Evolutionary conservation across 225 moss, liverwort and hornwort genomes (phyloP).

Genomic region (Thuidium tamariscinum): DNA sequence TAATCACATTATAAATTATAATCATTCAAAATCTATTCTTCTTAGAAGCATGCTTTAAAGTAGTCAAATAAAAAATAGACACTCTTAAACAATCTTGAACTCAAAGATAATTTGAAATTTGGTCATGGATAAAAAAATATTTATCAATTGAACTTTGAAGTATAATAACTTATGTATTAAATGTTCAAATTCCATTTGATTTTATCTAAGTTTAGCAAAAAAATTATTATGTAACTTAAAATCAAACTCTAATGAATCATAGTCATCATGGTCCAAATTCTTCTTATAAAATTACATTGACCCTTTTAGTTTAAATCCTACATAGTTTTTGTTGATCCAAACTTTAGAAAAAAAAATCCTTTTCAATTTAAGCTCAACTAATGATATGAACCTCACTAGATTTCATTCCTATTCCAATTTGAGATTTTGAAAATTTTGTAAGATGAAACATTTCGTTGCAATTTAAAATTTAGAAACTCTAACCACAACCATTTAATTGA

Average conservation of each 20-base stretch:
- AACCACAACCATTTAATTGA: no score
- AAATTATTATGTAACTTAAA: neutral
- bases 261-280: accelerated
- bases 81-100: neutral
- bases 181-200: neutral
- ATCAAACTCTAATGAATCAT: accelerated
- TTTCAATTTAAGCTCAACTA: no score
- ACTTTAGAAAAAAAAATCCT: neutral
- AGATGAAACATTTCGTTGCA: no score
- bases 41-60: no score
- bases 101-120: no score
- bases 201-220: neutral
- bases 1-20: no score
- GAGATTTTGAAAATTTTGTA: no score
- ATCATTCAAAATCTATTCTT: no score
- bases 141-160: neutral
- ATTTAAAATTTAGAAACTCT: no score
- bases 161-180: neutral
- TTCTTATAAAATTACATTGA: neutral
- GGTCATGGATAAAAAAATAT: neutral
- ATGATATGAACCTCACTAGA: no score
- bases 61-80: neutral
- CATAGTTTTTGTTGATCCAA: accelerated
- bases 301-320: neutral
- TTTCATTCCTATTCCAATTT: no score